Percentiles rank a stretch among this genome's conserved stretches.
Evolutionary conservation across 768 basidiomycete genomes (phyloP).

Genomic region (Rhodosporidiobolus odoratus): DNA sequence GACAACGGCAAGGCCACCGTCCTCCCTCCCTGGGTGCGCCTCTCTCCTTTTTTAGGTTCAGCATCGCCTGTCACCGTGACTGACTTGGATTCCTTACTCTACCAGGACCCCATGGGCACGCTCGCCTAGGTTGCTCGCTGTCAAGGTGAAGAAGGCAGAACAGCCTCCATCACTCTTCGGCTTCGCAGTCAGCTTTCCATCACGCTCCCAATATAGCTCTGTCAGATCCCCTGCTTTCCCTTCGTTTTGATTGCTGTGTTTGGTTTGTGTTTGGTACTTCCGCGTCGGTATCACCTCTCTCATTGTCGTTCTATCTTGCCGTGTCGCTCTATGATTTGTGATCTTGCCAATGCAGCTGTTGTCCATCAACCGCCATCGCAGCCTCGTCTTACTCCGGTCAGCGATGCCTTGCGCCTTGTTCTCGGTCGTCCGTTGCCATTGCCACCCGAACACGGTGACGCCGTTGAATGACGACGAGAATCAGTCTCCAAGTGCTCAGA

Average conservation of each 20-base stretch:
- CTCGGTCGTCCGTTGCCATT: too few species aligned
- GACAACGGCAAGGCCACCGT: conserved; percentile 63
- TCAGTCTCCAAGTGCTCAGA: too few species aligned
- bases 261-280: too few species aligned
- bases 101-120: conserved; percentile 36
- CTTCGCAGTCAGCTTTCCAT: background rate
- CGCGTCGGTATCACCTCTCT: background rate
- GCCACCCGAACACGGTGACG: too few species aligned
- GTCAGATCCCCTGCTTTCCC: background rate
- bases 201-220: too few species aligned
- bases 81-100: background rate
- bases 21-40: conserved; percentile 69
- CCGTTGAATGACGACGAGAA: too few species aligned
- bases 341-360: background rate
- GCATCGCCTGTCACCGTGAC: background rate
- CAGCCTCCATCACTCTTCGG: background rate
- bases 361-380: background rate
- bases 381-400: too few species aligned
- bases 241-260: too few species aligned
- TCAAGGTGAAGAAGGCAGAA: too few species aligned
- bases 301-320: background rate
- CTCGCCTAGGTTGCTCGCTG: conserved; percentile 7
- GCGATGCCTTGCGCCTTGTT: too few species aligned
- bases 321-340: too few species aligned
- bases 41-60: background rate